Percentiles rank a stretch among this genome's conserved stretches.
These are phyloP conservation scores for Pythium volutum DNA, from an alignment of 352 stramenopile species.

Conservation along the genomic window DNA sequence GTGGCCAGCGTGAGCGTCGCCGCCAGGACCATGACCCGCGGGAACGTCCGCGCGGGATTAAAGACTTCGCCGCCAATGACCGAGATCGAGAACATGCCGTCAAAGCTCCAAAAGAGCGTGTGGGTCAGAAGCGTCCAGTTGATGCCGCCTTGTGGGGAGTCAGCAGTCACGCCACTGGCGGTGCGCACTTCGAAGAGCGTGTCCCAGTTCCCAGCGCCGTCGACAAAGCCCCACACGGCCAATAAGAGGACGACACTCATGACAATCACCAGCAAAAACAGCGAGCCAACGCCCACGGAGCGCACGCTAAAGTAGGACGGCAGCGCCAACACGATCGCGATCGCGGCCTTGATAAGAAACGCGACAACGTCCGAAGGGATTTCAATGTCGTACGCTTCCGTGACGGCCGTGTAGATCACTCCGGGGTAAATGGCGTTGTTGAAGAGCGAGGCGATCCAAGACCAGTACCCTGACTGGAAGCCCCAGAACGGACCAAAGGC, in stretches of 20 bases:
- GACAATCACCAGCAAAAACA: slow-evolving; percentile 30
- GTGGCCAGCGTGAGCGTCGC: slow-evolving; percentile 52
- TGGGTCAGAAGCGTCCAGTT: slow-evolving; percentile 85
- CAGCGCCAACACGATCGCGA: slow-evolving; percentile 33
- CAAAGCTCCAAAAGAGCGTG: slow-evolving; percentile 94
- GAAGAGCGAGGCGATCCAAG: slow-evolving; percentile 67
- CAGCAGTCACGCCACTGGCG: not conserved
- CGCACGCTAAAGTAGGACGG: slow-evolving; percentile 37
- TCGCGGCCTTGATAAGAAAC: slow-evolving; percentile 36
- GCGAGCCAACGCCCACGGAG: slow-evolving; percentile 27
- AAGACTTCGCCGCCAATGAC: slow-evolving; percentile 85
- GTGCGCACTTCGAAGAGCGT: slow-evolving; percentile 11
- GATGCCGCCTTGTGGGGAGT: slow-evolving; percentile 6
- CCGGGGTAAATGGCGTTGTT: slow-evolving; percentile 55
- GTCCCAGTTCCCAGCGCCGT: slow-evolving; percentile 29
- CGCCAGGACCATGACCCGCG: slow-evolving; percentile 67
- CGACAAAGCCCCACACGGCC: slow-evolving; percentile 34
- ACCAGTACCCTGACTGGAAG: slow-evolving; percentile 63
- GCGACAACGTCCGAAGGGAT: too few species aligned
- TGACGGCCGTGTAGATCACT: slow-evolving; percentile 15
- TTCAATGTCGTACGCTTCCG: slow-evolving; percentile 22
- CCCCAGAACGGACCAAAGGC: slow-evolving; percentile 6
- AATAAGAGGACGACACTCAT: slow-evolving; percentile 34
- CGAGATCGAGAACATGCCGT: slow-evolving; percentile 84
- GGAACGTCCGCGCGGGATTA: slow-evolving; percentile 39